These are phyloP conservation scores for Toxoplasma gondii DNA, from an alignment of 169 alveolate species.

Conservation along the genomic window DNA sequence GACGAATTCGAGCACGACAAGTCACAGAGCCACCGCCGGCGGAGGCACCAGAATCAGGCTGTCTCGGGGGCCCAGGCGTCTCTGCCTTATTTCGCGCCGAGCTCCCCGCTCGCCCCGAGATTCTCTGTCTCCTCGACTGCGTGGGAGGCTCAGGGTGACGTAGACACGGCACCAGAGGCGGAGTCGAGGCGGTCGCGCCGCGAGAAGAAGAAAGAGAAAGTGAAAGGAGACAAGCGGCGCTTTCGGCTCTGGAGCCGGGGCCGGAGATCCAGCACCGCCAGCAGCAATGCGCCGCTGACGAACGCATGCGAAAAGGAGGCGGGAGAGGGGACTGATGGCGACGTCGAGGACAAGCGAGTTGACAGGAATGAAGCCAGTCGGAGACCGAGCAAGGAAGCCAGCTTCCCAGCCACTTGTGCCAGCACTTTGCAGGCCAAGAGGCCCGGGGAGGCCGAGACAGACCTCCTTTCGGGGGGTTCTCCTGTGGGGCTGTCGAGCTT, in stretches of 20 bases:
- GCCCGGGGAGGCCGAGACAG: too few species aligned
- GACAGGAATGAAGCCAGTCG: too few species aligned
- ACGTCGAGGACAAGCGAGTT: too few species aligned
- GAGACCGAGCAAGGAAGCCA: too few species aligned
- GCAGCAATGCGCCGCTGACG: slow-evolving; percentile 7
- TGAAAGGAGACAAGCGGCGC: neutral
- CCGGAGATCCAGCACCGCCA: neutral
- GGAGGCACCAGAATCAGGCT: neutral
- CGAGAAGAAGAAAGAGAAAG: neutral
- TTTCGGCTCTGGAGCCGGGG: neutral
- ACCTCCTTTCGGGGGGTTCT: too few species aligned
- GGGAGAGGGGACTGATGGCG: neutral
- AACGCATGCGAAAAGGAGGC: neutral
- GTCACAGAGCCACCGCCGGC: slow-evolving; percentile 21
- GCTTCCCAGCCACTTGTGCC: too few species aligned
- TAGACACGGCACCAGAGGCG: neutral
- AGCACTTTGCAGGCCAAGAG: too few species aligned
- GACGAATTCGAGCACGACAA: slow-evolving; percentile 51
- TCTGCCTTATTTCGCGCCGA: neutral
- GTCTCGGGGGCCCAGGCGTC: neutral
- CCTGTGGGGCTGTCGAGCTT: too few species aligned
- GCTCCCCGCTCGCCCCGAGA: neutral
- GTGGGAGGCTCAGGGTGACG: neutral
- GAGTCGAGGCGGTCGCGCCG: neutral
- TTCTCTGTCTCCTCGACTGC: neutral